Evolutionary conservation across 202 grass and related monocot genomes (phyloP), one percentile per base, ranked within the genome.

Genomic region (Schoenoplectus tabernaemontani): DNA sequence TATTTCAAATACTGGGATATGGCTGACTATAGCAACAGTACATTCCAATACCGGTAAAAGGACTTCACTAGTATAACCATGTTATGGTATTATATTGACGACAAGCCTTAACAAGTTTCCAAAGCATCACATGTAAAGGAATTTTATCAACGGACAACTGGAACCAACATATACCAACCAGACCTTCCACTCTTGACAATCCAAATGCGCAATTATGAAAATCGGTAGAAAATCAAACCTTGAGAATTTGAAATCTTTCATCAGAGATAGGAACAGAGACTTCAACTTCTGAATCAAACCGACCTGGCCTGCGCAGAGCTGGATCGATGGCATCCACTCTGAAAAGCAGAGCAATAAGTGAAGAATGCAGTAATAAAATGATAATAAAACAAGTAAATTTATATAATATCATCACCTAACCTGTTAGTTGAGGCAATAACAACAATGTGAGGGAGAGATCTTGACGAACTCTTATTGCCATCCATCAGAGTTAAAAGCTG

Each of bases 401-500:
- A 4, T 17, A 34, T 23, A 57, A 43, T 58, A 70, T 20, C 10
- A 16, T 65, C 37, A 24, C 44, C 85, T 85, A 59, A 98, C 95
- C 95, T 94, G 89, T 94, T 98, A 23, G 95, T 94, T 26, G 91
- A 93, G 61, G 91, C 95, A 54, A 98, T 88, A 74, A 94, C 88
- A 89, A 89, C 91, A 79, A 94, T 69, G 47, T 92, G 91, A 69
- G 87, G 86, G 82, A 82, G 84, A 48, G 48, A 81, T 68, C 84
- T 90, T 9, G 89, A 89, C 7, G 78, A 86, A 75, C 83, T 89
- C 75, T 92, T 94, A 56, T 89, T 97, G 46, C 91, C 95, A 83
- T 98, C 95, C 95, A 98, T 94, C 59, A 98, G 82, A 47, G 95
- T 92, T 60, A 98, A 83, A 44, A 98, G 89, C 83, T 98, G 89